phyloP scores from a whole-genome alignment of 2,329 filamentous ascomycete genomes.

The Claviceps sp. region DNA sequence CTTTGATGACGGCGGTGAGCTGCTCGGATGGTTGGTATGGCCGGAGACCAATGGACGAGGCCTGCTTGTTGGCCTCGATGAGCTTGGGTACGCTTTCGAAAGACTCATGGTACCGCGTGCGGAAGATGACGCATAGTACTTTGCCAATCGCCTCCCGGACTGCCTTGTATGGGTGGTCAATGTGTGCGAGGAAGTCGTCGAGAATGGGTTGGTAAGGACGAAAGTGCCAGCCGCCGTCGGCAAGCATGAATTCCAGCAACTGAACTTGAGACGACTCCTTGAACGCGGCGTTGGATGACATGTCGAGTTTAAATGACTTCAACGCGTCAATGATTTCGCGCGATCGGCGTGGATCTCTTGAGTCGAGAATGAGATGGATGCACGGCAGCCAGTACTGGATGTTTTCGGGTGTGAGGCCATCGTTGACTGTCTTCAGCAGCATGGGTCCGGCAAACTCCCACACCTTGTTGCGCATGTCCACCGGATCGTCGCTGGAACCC shows the following conservation, averaged over 20 bases:
- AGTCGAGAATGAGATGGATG: slow-evolving; percentile 75
- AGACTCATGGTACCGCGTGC: slow-evolving; percentile 87
- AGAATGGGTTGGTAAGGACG: slow-evolving; percentile 78
- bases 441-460: slow-evolving; percentile 90
- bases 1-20: slow-evolving; percentile 56
- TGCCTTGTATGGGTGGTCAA: slow-evolving; percentile 96
- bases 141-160: slow-evolving; percentile 90
- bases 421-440: slow-evolving; percentile 72
- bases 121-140: slow-evolving; percentile 76
- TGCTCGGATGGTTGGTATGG: slow-evolving; percentile 70
- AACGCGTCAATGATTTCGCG: slow-evolving; percentile 78
- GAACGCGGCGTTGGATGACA: slow-evolving; percentile 92
- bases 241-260: slow-evolving; percentile 74
- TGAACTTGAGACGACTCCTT: slow-evolving; percentile 97
- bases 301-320: slow-evolving; percentile 76
- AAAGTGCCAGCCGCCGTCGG: slow-evolving; percentile 92
- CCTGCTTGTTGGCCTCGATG: slow-evolving; percentile 62
- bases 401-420: slow-evolving; percentile 89
- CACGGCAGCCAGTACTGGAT: slow-evolving; percentile 90
- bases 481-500: slow-evolving; percentile 64
- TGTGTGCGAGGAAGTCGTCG: slow-evolving; percentile 75
- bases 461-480: slow-evolving; percentile 58
- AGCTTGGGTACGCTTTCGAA: slow-evolving; percentile 68
- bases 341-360: slow-evolving; percentile 76
- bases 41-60: slow-evolving; percentile 70